Base-by-base conservation (phyloP, 805 yeast genomes). In the Hagleromyces aurorensis region DNA sequence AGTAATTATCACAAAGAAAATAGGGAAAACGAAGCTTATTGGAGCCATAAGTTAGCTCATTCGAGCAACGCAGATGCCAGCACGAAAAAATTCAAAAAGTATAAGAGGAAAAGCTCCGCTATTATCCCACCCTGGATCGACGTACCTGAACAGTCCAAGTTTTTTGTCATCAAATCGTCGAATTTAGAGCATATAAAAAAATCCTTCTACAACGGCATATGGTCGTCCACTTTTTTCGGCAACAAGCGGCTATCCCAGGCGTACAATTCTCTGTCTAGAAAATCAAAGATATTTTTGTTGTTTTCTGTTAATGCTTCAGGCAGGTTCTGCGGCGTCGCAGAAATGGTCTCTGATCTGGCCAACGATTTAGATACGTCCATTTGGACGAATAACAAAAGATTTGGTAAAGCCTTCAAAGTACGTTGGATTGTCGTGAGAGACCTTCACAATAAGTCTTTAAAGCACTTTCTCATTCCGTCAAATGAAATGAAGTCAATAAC, bases 181-280 rank as follows among this genome's bases (percentile, higher is more conserved):
- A 65, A 59, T 27, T 55, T 65, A 15, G 50, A 55, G 10, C 75
- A 75, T 41, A 67, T 75, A 8, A 57, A 55, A 30, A 62, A 72
- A 6, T 69, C 78, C 3, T 67, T 65, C 36, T 37, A 52, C 25
- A 60, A 72, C 36, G 61, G 62, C 7, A 61, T 72, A 14, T 75
- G 82, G 81, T 64, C 78, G 0, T 72, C 79, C 1, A 74, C 80
- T 0, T 69, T 62, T 17, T 54, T 65, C 29, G 81, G 80, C 0
- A 74, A 73, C 40, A 65, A 61, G 35, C 54, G 78, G 29, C 54
- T 75, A 25, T 59, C 67, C 25, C 59, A 53, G 31, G 72, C 76
- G 0, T 73, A 38, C 42, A 27, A 33, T 8, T 15, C 16, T 13
- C 20, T 44, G 27, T 23, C 34, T 13, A 17, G 29, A 16, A 27